Base-by-base conservation (phyloP, 2,329 filamentous ascomycete species). In the Talaromyces islandicus region DNA sequence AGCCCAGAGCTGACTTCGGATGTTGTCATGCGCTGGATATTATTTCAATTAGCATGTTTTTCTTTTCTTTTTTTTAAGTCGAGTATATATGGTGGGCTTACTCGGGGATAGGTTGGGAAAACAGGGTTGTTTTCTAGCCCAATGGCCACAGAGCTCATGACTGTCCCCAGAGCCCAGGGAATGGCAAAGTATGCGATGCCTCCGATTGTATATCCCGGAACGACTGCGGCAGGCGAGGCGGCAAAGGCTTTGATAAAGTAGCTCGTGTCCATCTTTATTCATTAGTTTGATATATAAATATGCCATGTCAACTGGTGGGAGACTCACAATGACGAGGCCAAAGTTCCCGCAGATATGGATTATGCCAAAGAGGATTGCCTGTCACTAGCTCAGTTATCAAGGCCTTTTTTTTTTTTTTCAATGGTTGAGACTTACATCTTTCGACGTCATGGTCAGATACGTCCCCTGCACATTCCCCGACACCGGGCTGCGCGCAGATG, bases 381-480 rank as follows among this genome's bases (percentile, higher is more conserved):
- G 30, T 6, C 25, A 27, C 25, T 27, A 27, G 6, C 25, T 30
- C 38, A 19, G 10, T 4, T 1, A 41, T 48, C 7, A 17, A 52
- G 4, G 17, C 10, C 3, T 21, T 50, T 7, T 12, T 4, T 50
- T 7, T 50, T 24, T 14, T 7, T 3, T 50, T 12, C n/a, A 25
- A 25, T 73, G 77, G 14, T 79, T 79, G 0, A 78, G 66, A 0
- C 46, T 74, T 35, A 78, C 77, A 19, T 73, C 73, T 59, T 82
- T 80, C 2, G 81, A 83, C 0, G 78, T 82, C 80, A 85, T 82
- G 0, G 83, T 85, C 56, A 85, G 63, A 60, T 82, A 83, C 0
- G 80, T 81, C 0, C 82, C 82, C n/a, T 77, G 68, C 19, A 82
- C 70, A 41, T 85, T 85, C 0, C 82, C 83, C 0, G 71, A 67